Base-by-base conservation (phyloP, 345 rosid species). In the Geranium rotundifolium region DNA sequence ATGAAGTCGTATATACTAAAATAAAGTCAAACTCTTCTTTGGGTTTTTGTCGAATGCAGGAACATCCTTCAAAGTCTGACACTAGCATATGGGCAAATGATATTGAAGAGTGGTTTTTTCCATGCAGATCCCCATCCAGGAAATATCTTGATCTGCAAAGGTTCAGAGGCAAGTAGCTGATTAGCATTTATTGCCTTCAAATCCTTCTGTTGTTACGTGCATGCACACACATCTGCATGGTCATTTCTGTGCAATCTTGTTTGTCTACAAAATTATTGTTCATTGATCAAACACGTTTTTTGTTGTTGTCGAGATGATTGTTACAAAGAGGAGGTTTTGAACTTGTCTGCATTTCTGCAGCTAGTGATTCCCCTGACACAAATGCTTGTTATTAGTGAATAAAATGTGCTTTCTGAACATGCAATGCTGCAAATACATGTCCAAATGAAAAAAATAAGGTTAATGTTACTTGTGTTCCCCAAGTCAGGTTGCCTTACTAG, bases 41-140 rank as follows among this genome's bases (percentile, higher is more conserved):
- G 41, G 49, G 54, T 59, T 67, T 37, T 70, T 34, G 60, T 46
- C 19, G 2, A 55, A 52, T 77, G 71, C 88, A 89, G 91, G 84
- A 89, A 81, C 67, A 89, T 92, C 78, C 88, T 92, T 17, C 71
- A 79, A 69, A 89, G 88, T 74, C 73, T 92, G 77, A 85, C 95
- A 49, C 75, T 68, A 63, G 95, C 96, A 8, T 92, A 92, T 68
- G 95, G 98, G 58, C 93, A 92, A 76, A 92, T 92, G 97, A 89
- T 92, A 72, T 77, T 92, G 77, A 89, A 85, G 83, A 89, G 95
- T 62, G 98, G 97, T 65, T 87, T 80, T 82, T 89, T 89, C 80
- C 98, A 89, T 63, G 97, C 96, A 20, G 98, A 92, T 83, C 95
- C 96, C 20, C 96, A 92, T 78, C 98, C 97, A 0, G 98, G 98